Conservation (phyloP, 805 yeast genomes). For the Pichia deserticola region DNA sequence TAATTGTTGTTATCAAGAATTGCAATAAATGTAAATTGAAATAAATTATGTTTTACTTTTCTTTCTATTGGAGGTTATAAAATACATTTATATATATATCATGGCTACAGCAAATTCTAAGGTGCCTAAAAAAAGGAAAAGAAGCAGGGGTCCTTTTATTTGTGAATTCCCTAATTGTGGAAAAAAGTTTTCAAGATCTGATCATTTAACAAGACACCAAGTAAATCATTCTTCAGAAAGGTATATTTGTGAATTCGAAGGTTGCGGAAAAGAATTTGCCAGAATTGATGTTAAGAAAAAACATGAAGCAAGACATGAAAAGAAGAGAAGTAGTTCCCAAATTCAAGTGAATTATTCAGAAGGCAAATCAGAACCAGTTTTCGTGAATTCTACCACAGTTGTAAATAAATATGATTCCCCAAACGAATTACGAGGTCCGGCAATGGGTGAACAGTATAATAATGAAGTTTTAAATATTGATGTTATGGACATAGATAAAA, state of each 20-base stretch:
- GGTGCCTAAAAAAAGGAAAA: conserved; percentile 7
- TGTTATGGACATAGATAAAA: not conserved
- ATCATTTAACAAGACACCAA: conserved; percentile 51
- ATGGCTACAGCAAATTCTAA: not conserved
- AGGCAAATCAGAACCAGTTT: too few relatives aligned
- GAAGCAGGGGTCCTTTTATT: conserved; percentile 7
- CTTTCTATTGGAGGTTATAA: too few relatives aligned
- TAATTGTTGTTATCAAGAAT: too few relatives aligned
- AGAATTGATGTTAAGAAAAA: conserved; percentile 43
- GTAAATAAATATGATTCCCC: too few relatives aligned
- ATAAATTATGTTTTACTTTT: too few relatives aligned
- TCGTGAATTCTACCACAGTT: not conserved
- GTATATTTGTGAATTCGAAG: conserved; percentile 38
- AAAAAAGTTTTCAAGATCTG: conserved; percentile 49
- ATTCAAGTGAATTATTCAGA: too few relatives aligned
- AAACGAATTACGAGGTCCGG: too few relatives aligned
- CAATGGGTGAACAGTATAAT: too few relatives aligned
- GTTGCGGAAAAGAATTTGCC: conserved; percentile 47
- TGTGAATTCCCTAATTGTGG: conserved; percentile 40
- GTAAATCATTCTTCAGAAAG: conserved; percentile 41
- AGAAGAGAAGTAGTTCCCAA: conserved; percentile 12
- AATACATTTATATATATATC: not conserved
- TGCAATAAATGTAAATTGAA: too few relatives aligned
- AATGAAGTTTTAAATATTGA: too few relatives aligned
- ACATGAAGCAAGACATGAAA: conserved; percentile 32